Conservation (phyloP, 2,329 filamentous ascomycete genomes). For the Chaetomium globosum region DNA sequence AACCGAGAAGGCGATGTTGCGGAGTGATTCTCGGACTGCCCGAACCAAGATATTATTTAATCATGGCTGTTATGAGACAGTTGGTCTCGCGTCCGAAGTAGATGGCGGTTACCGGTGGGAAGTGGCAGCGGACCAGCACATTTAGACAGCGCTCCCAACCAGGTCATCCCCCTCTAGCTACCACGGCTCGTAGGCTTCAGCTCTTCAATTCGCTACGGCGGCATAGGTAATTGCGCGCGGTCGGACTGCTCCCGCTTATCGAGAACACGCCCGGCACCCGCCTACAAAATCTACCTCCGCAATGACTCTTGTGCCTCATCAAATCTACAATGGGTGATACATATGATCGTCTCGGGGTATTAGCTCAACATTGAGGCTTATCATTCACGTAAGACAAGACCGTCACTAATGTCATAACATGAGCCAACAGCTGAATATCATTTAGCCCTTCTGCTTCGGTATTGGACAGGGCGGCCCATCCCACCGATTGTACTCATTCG, state of each 20-base stretch:
- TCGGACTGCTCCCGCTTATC: background rate
- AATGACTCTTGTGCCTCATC: background rate
- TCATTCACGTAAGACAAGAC: background rate
- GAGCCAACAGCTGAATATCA: constrained; percentile 5
- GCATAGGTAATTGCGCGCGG: background rate
- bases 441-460: background rate
- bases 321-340: background rate
- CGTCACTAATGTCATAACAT: background rate
- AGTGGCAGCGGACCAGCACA: background rate
- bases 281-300: background rate
- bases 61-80: background rate
- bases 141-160: background rate
- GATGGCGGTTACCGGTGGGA: background rate
- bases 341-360: background rate
- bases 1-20: no score
- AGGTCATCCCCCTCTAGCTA: background rate
- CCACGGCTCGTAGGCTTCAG: background rate
- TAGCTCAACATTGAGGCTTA: background rate
- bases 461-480: background rate
- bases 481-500: background rate
- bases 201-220: background rate
- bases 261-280: background rate
- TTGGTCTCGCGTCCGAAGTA: background rate
- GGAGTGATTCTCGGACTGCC: no score
- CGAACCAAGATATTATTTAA: no score